These are phyloP conservation scores for Fraxinus excelsior DNA, from an alignment of 257 asterid genomes.

Conservation along the genomic window DNA sequence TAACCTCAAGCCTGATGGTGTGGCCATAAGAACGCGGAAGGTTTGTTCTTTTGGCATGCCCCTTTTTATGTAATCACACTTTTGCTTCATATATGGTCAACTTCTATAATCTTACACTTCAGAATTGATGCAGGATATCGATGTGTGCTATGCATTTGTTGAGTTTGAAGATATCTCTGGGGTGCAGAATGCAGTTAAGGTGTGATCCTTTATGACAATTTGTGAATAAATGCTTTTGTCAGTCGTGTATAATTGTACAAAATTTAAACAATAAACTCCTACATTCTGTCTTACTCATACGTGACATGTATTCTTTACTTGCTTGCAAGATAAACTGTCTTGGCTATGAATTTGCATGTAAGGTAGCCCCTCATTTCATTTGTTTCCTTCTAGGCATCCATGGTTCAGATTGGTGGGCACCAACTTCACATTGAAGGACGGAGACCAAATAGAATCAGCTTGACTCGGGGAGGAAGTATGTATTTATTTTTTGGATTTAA, in stretches of 20 bases:
- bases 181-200: slow-evolving; percentile 97
- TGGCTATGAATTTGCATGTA: neutral
- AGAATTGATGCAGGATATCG: slow-evolving; percentile 71
- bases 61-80: neutral
- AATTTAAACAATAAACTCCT: neutral
- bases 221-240: neutral
- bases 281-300: neutral
- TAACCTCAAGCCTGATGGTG: slow-evolving; percentile 80
- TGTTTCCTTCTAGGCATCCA: slow-evolving; percentile 64
- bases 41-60: slow-evolving; percentile 40
- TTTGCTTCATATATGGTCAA: slow-evolving; percentile 1
- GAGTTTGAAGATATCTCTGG: slow-evolving; percentile 88
- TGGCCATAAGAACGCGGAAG: slow-evolving; percentile 98
- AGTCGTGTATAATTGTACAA: neutral
- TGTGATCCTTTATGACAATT: slow-evolving; percentile 28
- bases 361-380: slow-evolving; percentile 10
- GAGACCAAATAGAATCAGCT: slow-evolving; percentile 74
- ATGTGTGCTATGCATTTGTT: slow-evolving; percentile 93
- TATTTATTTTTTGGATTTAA: slow-evolving; percentile 6
- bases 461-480: slow-evolving; percentile 84
- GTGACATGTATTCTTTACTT: neutral
- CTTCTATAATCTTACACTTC: slow-evolving; percentile 17
- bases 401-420: slow-evolving; percentile 70
- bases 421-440: slow-evolving; percentile 93
- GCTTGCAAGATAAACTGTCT: neutral